Evolutionary conservation across 2,329 filamentous ascomycete genomes (phyloP), one percentile per base, ranked within the genome.

Genomic region (Colletotrichum gloeosporioides): DNA sequence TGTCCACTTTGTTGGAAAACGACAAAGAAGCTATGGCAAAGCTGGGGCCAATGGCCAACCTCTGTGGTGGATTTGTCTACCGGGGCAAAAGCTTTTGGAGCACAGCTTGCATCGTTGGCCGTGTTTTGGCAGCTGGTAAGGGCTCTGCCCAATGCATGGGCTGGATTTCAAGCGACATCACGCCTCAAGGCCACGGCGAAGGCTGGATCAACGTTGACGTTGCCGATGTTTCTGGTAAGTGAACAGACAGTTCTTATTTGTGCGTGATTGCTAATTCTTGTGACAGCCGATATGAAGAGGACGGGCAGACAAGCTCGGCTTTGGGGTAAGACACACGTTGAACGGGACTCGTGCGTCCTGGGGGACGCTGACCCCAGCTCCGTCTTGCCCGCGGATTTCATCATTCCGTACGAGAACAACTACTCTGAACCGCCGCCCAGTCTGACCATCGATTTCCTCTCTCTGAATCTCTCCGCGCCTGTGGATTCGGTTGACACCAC

Each of bases 51-150:
- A 88, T 91, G 80, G 91, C 92, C 5, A 92, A 92, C 77, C 83
- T 94, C 1, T 92, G 91, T 59, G 90, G 91, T 18, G 92, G 93
- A 0, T 94, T 94, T 77, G 87, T 93, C 4, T 93, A 93, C 79
- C 84, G 83, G 6, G 88, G 88, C 3, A 92, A 91, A 85, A 94
- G 92, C 77, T 94, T 93, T 81, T 94, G 92, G 92, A 94, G 92
- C 82, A 93, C 90, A 2, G 88, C 89, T 15, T 93, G 92, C 80
- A 87, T 94, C 57, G 89, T 94, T 12, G 92, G 92, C 5, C 89
- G 92, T 32, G 91, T 94, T 4, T 84, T 94, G 39, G 92, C 92
- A 34, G 92, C 92, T 32, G 90, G 91, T 9, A 89, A 89, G 69
- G 92, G 91, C 4, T 89, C 92, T 18, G 89, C 89, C 0, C 92